Evolutionary conservation across 1,284 basidiomycete species (phyloP).

Genomic region (Cystobasidium sp.): DNA sequence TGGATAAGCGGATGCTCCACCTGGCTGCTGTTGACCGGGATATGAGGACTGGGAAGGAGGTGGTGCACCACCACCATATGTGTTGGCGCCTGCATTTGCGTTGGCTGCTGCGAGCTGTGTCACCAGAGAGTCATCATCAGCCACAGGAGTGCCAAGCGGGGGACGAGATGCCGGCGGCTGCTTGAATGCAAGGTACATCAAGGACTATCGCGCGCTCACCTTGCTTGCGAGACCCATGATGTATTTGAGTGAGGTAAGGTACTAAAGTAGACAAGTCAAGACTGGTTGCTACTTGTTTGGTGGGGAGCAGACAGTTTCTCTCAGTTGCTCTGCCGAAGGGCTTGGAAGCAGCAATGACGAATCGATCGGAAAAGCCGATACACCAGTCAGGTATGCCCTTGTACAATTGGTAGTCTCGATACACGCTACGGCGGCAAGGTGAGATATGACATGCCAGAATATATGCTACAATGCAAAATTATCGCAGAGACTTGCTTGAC

Average conservation of each 20-base stretch:
- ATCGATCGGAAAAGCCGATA: not conserved
- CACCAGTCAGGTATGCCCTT: not conserved
- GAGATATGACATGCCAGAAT: no score
- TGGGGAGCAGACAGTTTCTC: not conserved
- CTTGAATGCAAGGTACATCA: not conserved
- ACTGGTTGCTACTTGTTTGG: not conserved
- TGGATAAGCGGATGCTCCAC: not conserved
- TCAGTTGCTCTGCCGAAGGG: not conserved
- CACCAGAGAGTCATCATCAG: not conserved
- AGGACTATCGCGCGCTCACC: conserved; percentile 11
- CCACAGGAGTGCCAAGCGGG: not conserved
- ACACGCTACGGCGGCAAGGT: no score
- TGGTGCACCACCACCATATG: conserved; percentile 4
- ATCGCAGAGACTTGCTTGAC: no score
- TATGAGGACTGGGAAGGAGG: conserved; percentile 10
- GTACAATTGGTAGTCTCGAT: not conserved
- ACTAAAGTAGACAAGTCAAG: not conserved
- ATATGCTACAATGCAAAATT: no score
- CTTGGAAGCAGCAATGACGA: not conserved
- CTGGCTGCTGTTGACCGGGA: conserved; percentile 21
- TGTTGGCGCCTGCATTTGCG: conserved; percentile 12
- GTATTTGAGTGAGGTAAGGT: not conserved
- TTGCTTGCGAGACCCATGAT: conserved; percentile 44
- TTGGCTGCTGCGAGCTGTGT: conserved; percentile 44
- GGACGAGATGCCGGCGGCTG: not conserved